Percentiles rank a stretch among this genome's conserved stretches.
Conservation (phyloP, 1,284 basidiomycete genomes). For the Xerocomus amazonicus region DNA sequence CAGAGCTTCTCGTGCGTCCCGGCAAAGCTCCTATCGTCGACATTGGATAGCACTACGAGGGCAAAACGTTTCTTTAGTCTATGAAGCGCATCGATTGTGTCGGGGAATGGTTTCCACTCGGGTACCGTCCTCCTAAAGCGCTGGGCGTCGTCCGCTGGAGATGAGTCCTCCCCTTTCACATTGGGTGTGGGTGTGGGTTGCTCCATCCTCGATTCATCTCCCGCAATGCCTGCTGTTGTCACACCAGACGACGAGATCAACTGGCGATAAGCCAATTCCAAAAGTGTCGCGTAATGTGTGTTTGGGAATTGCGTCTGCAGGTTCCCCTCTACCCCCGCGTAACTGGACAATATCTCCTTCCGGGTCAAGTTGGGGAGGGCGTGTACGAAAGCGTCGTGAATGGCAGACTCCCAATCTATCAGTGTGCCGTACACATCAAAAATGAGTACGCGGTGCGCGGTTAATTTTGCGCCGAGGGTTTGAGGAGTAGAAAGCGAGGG, state of each 20-base stretch:
- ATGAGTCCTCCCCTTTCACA: conserved; percentile 18
- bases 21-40: conserved; percentile 61
- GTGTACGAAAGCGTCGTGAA: conserved; percentile 51
- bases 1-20: conserved; percentile 58
- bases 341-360: conserved; percentile 51
- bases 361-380: conserved; percentile 47
- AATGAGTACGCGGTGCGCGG: conserved; percentile 38
- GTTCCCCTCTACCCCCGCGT: conserved; percentile 50
- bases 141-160: conserved; percentile 12
- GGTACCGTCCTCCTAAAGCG: conserved; percentile 57
- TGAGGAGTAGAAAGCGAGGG: conserved; percentile 5
- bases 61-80: conserved; percentile 59
- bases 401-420: conserved; percentile 68
- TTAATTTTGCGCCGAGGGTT: conserved; percentile 10
- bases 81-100: conserved; percentile 57
- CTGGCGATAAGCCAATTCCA: conserved; percentile 40
- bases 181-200: conserved; percentile 4
- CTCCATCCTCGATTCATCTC: neutral
- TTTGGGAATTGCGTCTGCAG: conserved; percentile 55
- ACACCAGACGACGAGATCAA: conserved; percentile 10
- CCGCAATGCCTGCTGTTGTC: neutral
- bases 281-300: conserved; percentile 58
- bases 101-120: conserved; percentile 63
- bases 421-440: conserved; percentile 75
- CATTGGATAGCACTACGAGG: conserved; percentile 70